These are phyloP conservation scores for Aspergillus quadricinctus DNA, from an alignment of 2,329 filamentous ascomycete genomes.

Conservation along the genomic window DNA sequence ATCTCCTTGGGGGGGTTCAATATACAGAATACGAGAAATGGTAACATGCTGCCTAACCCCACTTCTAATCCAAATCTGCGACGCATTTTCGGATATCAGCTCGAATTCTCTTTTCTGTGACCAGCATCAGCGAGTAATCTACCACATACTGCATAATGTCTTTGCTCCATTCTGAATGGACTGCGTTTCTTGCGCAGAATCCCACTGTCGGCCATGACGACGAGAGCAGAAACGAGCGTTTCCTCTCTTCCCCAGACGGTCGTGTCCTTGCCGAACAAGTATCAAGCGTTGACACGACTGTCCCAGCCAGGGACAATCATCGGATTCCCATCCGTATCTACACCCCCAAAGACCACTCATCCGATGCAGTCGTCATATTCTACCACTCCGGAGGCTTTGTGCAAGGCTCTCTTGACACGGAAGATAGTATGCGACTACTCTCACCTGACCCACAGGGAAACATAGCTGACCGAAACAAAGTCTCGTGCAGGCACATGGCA, in stretches of 20 bases:
- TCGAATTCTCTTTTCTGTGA: not conserved
- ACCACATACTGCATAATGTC: not conserved
- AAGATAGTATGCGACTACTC: not conserved
- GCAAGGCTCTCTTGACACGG: not conserved
- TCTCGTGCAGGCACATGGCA: conserved; percentile 1
- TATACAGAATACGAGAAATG: not conserved
- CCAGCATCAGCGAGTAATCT: not conserved
- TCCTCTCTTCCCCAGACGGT: not conserved
- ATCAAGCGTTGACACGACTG: not conserved
- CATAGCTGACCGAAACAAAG: conserved; percentile 61
- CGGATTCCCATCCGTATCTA: not conserved
- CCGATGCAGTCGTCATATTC: not conserved
- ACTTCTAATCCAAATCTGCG: not conserved
- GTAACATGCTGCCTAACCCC: not conserved
- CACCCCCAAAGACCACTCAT: not conserved
- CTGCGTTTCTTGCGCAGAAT: not conserved
- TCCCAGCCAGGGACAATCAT: not conserved
- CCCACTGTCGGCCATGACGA: not conserved
- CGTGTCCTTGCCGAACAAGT: not conserved
- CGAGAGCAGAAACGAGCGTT: not conserved
- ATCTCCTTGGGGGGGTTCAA: too few relatives aligned
- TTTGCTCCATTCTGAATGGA: not conserved
- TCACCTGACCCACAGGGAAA: conserved; percentile 53
- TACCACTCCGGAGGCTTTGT: not conserved
- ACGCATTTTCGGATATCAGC: not conserved